These are phyloP conservation scores for Amphichorda felina DNA, from an alignment of 2,329 filamentous ascomycete genomes.

Conservation along the genomic window DNA sequence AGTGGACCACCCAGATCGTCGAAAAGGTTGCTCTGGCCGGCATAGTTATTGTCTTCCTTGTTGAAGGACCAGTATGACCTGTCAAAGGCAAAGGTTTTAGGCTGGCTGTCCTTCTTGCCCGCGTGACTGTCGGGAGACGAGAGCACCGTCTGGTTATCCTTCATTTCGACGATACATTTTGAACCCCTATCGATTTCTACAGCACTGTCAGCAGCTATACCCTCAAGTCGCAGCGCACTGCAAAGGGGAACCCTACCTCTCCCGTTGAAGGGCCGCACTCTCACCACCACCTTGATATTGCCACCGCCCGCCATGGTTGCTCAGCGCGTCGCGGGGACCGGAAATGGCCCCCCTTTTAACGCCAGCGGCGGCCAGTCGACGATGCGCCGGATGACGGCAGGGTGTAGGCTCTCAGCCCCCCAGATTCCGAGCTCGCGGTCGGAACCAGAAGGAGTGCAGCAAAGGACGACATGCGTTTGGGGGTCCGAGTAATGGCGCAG, in stretches of 20 bases:
- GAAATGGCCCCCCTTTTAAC: constrained; percentile 17
- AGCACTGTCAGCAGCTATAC: background rate
- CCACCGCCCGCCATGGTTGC: constrained; percentile 54
- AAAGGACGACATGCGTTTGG: background rate
- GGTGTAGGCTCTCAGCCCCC: background rate
- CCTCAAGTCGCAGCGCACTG: background rate
- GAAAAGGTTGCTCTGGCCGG: constrained; percentile 82
- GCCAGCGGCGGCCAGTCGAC: too few species aligned
- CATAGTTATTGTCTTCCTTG: constrained; percentile 68
- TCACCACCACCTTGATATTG: constrained; percentile 99
- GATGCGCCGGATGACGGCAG: too few species aligned
- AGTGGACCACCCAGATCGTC: constrained; percentile 79
- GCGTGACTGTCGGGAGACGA: constrained; percentile 52
- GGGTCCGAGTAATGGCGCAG: background rate
- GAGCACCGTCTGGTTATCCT: constrained; percentile 81
- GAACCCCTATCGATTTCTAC: constrained; percentile 80
- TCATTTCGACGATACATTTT: constrained; percentile 98
- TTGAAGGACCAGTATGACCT: constrained; percentile 97
- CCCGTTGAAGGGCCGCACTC: constrained; percentile 88
- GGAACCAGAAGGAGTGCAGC: background rate
- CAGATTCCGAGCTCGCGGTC: background rate
- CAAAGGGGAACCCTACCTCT: constrained; percentile 51
- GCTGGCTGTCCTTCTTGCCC: constrained; percentile 51
- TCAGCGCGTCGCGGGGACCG: constrained; percentile 20
- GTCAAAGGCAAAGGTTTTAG: constrained; percentile 91